Conservation (phyloP, 2,329 filamentous ascomycete species). For the Aspergillus sp. region DNA sequence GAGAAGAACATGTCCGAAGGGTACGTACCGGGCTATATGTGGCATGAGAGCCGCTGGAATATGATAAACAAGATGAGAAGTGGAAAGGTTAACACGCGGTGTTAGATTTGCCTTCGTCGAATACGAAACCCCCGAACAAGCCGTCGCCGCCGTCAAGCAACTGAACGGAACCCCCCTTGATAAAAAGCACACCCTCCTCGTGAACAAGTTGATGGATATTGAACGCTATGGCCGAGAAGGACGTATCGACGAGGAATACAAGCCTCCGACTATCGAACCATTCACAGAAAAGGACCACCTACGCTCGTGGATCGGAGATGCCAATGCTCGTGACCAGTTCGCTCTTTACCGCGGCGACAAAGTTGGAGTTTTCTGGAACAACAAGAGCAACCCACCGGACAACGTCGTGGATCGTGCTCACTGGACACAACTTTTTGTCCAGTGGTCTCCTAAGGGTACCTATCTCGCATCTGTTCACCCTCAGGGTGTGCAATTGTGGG, state of each 20-base stretch:
- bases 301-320: constrained; percentile 87
- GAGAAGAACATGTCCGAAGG: constrained; percentile 82
- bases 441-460: constrained; percentile 95
- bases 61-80: background rate
- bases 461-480: constrained; percentile 92
- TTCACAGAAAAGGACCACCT: constrained; percentile 94
- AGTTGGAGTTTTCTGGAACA: constrained; percentile 97
- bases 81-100: constrained; percentile 16
- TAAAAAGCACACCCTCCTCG: constrained; percentile 91
- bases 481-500: constrained; percentile 97
- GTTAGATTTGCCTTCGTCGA: constrained; percentile 93
- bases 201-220: constrained; percentile 98
- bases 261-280: constrained; percentile 73
- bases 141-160: constrained; percentile 81
- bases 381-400: constrained; percentile 88
- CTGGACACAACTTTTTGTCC: constrained; percentile 98
- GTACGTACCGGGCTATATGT: constrained; percentile 52
- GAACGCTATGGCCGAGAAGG: constrained; percentile 95
- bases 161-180: constrained; percentile 86
- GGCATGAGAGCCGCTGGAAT: background rate
- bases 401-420: constrained; percentile 85
- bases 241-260: constrained; percentile 87
- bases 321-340: constrained; percentile 90
- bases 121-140: constrained; percentile 87
- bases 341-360: constrained; percentile 89